A percentile compares a stretch with the other conserved stretches of the same genome.
Conservation (phyloP, 2,329 filamentous ascomycete species). For the Trichoderma sp. region DNA sequence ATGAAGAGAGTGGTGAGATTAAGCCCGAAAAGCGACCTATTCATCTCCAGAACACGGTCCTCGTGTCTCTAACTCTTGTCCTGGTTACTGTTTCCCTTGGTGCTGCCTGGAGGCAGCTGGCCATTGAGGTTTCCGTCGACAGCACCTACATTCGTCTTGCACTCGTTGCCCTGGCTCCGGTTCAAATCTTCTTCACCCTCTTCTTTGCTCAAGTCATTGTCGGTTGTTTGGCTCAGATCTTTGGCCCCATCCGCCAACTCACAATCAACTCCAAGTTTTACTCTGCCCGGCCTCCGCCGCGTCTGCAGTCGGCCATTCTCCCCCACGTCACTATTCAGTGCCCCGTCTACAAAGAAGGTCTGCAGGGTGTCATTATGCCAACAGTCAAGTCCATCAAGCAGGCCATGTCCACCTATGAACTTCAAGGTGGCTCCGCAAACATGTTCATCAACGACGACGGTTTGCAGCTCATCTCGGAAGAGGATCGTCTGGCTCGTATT, state of each 20-base stretch:
- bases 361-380: conserved; percentile 70
- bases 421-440: conserved; percentile 75
- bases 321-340: conserved; percentile 82
- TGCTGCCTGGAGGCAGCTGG: conserved; percentile 66
- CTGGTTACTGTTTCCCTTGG: conserved; percentile 66
- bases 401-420: conserved; percentile 73
- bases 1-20: conserved; percentile 68
- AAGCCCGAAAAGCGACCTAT: conserved; percentile 64
- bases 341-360: conserved; percentile 84
- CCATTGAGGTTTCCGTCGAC: conserved; percentile 67
- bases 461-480: conserved; percentile 63
- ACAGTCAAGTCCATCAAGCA: conserved; percentile 76
- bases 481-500: conserved; percentile 61
- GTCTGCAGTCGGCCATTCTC: conserved; percentile 56
- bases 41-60: conserved; percentile 66
- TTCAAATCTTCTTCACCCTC: conserved; percentile 78
- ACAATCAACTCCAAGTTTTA: conserved; percentile 77
- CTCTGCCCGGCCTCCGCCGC: conserved; percentile 66
- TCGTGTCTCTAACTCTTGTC: conserved; percentile 65
- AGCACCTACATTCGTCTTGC: conserved; percentile 60
- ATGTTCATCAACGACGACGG: conserved; percentile 77
- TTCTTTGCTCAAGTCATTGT: conserved; percentile 80
- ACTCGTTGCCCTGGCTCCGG: conserved; percentile 63
- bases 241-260: conserved; percentile 73
- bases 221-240: conserved; percentile 70